Evolutionary conservation across 176 grass and related monocot genomes (phyloP).

Genomic region (Panicum miliaceum): DNA sequence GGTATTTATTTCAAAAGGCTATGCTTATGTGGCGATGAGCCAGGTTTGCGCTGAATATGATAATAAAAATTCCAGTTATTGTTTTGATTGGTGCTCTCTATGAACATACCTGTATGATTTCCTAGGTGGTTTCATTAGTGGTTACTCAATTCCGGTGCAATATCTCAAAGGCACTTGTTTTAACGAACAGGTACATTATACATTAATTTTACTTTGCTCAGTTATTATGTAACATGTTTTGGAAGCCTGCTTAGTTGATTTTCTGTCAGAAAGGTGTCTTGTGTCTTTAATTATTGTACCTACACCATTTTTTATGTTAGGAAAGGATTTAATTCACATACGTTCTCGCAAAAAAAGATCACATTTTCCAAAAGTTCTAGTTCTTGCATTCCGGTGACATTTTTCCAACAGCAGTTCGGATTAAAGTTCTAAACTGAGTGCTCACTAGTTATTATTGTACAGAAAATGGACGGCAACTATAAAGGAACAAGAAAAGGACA

Average conservation of each 20-base stretch:
- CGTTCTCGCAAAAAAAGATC: not conserved
- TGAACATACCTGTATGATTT: constrained; percentile 42
- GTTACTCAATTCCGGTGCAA: constrained; percentile 90
- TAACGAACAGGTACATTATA: constrained; percentile 80
- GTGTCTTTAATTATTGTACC: not conserved
- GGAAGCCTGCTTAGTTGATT: constrained; percentile 23
- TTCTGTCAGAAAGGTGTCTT: not conserved
- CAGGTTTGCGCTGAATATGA: constrained; percentile 59
- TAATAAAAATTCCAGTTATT: constrained; percentile 24
- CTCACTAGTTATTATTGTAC: constrained; percentile 31
- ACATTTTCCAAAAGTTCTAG: not conserved
- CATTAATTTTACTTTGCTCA: constrained; percentile 25
- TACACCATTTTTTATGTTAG: not conserved
- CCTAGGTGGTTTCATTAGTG: constrained; percentile 92
- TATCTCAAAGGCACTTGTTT: constrained; percentile 89
- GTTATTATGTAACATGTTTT: not conserved
- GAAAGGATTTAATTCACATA: constrained; percentile 26
- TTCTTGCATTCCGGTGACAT: not conserved
- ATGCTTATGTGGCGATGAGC: constrained; percentile 95
- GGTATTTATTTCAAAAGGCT: constrained; percentile 88
- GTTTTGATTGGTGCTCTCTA: constrained; percentile 13
- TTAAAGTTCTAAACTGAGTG: constrained; percentile 9
- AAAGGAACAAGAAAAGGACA: constrained; percentile 90
- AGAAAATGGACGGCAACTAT: constrained; percentile 94
- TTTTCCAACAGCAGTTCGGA: not conserved